Percentiles rank a stretch among this genome's conserved stretches.
These are phyloP conservation scores for Apiotrichum gamsii DNA, from an alignment of 1,284 basidiomycete species.

Conservation along the genomic window DNA sequence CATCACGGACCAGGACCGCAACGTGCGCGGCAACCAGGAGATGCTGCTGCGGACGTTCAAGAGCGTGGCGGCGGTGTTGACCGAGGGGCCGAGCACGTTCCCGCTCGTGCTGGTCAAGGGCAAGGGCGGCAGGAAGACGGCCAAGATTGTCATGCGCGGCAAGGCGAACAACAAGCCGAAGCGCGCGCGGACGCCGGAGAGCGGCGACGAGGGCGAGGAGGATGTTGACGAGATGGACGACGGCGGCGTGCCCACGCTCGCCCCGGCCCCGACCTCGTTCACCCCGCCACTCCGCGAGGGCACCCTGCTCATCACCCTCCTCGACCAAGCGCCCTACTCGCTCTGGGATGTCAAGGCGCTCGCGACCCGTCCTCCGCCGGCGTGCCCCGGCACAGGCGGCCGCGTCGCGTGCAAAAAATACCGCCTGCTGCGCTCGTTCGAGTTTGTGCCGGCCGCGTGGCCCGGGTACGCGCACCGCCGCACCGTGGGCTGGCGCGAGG, in stretches of 20 bases:
- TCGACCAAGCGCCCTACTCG: conserved; percentile 82
- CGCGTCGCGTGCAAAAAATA: conserved; percentile 50
- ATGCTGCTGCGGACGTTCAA: conserved; percentile 80
- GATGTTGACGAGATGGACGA: conserved; percentile 47
- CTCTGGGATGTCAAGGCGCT: conserved; percentile 75
- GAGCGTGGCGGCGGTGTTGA: conserved; percentile 63
- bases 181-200: conserved; percentile 6
- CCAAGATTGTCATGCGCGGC: conserved; percentile 1
- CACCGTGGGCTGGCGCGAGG: conserved; percentile 67
- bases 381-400: conserved; percentile 7
- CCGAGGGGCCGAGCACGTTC: conserved; percentile 50
- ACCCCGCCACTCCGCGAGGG: conserved; percentile 46
- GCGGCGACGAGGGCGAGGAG: conserved; percentile 9
- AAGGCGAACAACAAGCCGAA: background rate
- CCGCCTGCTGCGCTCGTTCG: conserved; percentile 70
- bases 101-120: conserved; percentile 9
- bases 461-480: conserved; percentile 83
- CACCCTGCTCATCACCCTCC: conserved; percentile 70
- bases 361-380: conserved; percentile 55
- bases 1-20: conserved; percentile 89
- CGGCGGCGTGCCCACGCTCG: conserved; percentile 35
- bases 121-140: too few species aligned
- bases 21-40: conserved; percentile 83
- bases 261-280: conserved; percentile 21
- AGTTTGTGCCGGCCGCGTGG: conserved; percentile 67